phyloP scores from a whole-genome alignment of 352 stramenopile genomes.

The Phytophthora brassicae region DNA sequence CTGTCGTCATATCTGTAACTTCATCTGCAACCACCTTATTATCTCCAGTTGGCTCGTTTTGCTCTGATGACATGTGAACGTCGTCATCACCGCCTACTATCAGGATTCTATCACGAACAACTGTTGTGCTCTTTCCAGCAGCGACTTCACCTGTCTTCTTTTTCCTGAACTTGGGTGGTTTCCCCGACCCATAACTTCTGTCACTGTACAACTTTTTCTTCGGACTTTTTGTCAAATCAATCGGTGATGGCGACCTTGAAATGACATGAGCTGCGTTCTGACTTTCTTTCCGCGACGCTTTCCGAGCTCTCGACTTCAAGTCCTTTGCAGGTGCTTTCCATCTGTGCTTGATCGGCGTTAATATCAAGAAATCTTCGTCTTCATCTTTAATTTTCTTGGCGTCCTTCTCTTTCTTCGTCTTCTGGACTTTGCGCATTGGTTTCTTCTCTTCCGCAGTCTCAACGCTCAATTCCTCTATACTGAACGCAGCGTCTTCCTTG shows the following conservation, averaged over 20 bases:
- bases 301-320: slow-evolving; percentile 7
- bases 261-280: slow-evolving; percentile 13
- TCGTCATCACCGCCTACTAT: slow-evolving; percentile 22
- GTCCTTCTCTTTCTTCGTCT: slow-evolving; percentile 19
- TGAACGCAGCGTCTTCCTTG: slow-evolving; percentile 7
- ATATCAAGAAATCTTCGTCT: slow-evolving; percentile 13
- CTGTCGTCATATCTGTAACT: slow-evolving; percentile 8
- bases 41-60: background rate
- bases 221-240: slow-evolving; percentile 31
- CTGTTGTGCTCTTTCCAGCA: slow-evolving; percentile 12
- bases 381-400: slow-evolving; percentile 13
- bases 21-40: slow-evolving; percentile 2
- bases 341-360: slow-evolving; percentile 8
- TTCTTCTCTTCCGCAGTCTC: slow-evolving; percentile 20
- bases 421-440: slow-evolving; percentile 1
- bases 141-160: slow-evolving; percentile 14
- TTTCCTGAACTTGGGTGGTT: slow-evolving; percentile 9
- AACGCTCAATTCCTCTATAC: slow-evolving; percentile 5
- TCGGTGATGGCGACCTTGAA: slow-evolving; percentile 27
- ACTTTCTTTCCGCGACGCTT: slow-evolving; percentile 19
- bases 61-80: background rate
- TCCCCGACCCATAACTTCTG: slow-evolving; percentile 5
- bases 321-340: slow-evolving; percentile 21
- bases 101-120: slow-evolving; percentile 5
- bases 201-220: slow-evolving; percentile 21